These are phyloP conservation scores for Penicillium occitanis DNA, from an alignment of 2,329 filamentous ascomycete species.

Conservation along the genomic window DNA sequence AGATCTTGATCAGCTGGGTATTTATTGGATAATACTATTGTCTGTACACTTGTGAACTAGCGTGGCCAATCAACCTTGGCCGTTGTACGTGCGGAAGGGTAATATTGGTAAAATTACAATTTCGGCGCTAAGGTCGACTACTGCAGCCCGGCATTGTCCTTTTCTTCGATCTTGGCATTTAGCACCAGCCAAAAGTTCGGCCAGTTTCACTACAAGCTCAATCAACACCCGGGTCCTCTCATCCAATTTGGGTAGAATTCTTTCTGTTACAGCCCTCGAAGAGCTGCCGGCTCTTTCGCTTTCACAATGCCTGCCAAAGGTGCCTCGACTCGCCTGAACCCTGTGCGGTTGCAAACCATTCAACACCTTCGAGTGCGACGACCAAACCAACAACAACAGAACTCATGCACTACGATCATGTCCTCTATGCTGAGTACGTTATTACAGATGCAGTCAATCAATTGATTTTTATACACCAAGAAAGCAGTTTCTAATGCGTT, in stretches of 20 bases:
- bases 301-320: constrained; percentile 46
- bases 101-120: not conserved
- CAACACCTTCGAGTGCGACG: constrained; percentile 61
- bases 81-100: not conserved
- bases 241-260: not conserved
- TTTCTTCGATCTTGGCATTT: constrained; percentile 19
- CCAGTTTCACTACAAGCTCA: not conserved
- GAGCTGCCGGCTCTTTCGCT: constrained; percentile 5
- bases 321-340: constrained; percentile 45
- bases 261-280: not conserved
- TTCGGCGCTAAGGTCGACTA: not conserved
- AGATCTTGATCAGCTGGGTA: not conserved
- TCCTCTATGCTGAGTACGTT: constrained; percentile 63
- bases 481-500: not conserved
- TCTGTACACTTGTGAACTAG: not conserved
- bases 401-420: constrained; percentile 67
- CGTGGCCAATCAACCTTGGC: not conserved
- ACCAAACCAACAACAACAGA: constrained; percentile 61
- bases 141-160: not conserved
- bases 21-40: not conserved
- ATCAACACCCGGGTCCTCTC: not conserved
- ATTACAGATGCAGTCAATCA: not conserved
- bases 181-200: constrained; percentile 5
- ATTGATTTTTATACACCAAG: not conserved
- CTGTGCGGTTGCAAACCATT: constrained; percentile 49